Base-by-base conservation (phyloP, 1,284 basidiomycete genomes). In the Ustilago bromivora region DNA sequence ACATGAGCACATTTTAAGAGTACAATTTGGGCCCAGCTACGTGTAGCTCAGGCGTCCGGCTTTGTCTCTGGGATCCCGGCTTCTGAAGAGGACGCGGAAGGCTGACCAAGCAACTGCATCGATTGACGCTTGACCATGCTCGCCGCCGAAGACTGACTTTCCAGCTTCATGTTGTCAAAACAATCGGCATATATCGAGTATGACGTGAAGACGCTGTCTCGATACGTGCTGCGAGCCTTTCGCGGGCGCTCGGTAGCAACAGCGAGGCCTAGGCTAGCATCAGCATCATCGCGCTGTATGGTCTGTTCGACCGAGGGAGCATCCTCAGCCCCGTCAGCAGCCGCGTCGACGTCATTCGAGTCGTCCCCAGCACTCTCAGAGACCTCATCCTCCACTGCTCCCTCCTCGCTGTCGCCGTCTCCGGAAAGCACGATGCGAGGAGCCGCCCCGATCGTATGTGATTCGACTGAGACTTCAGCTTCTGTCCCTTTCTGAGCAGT, bases 121-220 rank as follows among this genome's bases (percentile, higher is more conserved):
- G 73, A 76, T 31, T 70, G 68, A 32, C 74, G 69, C 59, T 76
- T 76, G 46, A 76, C 60, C 69, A 76, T 76, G 69, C 65, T 71
- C n/a, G 74, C 65, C 5, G 74, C 74, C 4, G 74, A 76, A 32
- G 68, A 55, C 68, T 76, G 73, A 47, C 73, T 76, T 23, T 71
- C 76, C 40, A 78, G 67, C 59, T 70, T 70, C 64, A 78, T 71
- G 52, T 66, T 73, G 72, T 78, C 76, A 34, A 78, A 66, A 54
- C 68, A 71, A 65, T 78, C 76, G 28, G 76, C 71, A 43, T 78
- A 78, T 71, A 78, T 75, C 65, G 76, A 78, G 56, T 78, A 78
- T 49, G 71, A 75, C 17, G 71, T 75, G 49, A 75, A 78, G 9
- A 78, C 71, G 55, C 76, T 78, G 49, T 78, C 76, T 6, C 76